Evolutionary conservation across 768 basidiomycete species (phyloP), one percentile per base, ranked within the genome.

Genomic region (Boletus coccyginus): DNA sequence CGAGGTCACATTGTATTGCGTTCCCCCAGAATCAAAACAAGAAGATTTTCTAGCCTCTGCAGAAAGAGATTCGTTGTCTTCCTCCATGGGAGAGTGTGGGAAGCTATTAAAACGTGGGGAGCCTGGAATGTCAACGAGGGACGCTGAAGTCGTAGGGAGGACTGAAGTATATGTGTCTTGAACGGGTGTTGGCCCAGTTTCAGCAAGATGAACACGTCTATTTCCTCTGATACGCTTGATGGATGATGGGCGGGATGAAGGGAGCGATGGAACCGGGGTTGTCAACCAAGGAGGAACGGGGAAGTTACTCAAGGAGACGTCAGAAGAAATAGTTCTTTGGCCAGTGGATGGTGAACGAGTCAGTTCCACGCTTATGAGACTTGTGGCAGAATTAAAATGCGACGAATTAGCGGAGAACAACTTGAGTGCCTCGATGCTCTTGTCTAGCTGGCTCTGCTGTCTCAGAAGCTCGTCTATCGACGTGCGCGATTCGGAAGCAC

Each of bases 231-330:
- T 53, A 38, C 70, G 71, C 38, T 56, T 56, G 36, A 61, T 50
- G 3, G 60, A 38, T 7, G 60, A 39, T 9, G 60, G 44, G 21
- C 49, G 33, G 29, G 59, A 45, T 32, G 67, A 29, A 47, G 69
- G 60, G 31, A 61, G 59, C 2, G 66, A 48, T 44, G 66, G 58
- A 46, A 58, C 14, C 4, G 60, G 55, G 13, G 50, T 46, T 42
- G 61, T 65, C 46, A 56, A 57, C 69, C 60, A 61, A 16, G 89
- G 87, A 35, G 87, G 89, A 36, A 78, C 71, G 5, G 88, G 88
- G 71, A 90, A 90, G 43, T 77, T 75, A 60, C 87, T 88, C 50
- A 91, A 71, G 4, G 89, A 88, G 57, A 90, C 82, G n/a, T 87
- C 85, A 21, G 69, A 70, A 13, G 54, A 68, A 50, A 66, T 21